Conservation (phyloP, 306 rosid species). For the Arachis hypogaea region DNA sequence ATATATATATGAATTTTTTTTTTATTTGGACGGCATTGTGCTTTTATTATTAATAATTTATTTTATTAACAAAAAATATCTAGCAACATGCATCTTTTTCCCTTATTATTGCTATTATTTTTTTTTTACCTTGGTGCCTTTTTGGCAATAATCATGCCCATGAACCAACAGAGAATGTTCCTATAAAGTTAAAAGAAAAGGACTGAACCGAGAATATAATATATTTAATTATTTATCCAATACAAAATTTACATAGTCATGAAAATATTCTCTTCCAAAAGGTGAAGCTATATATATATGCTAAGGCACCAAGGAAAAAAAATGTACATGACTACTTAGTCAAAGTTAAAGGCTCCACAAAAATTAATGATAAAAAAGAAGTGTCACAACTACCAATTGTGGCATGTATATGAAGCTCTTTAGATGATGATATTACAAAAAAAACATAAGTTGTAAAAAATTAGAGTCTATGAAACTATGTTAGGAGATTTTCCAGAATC, state of each 20-base stretch:
- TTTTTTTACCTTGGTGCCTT: background rate
- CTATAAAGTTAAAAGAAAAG: conserved; percentile 7
- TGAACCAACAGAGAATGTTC: conserved; percentile 23
- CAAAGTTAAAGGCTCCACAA: conserved; percentile 15
- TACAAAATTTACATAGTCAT: background rate
- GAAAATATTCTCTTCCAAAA: conserved; percentile 20
- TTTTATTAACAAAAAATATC: too few relatives aligned
- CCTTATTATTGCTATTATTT: too few relatives aligned
- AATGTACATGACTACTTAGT: conserved; percentile 19
- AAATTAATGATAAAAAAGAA: background rate
- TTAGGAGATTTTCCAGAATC: conserved; percentile 39
- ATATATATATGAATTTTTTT: too few relatives aligned
- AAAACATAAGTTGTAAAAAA: too few relatives aligned
- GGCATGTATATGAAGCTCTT: conserved; percentile 16
- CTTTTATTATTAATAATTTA: too few relatives aligned
- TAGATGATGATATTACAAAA: too few relatives aligned
- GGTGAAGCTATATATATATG: background rate
- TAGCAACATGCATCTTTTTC: background rate
- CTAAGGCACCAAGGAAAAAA: background rate
- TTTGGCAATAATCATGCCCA: background rate
- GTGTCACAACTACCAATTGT: background rate
- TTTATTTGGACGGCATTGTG: too few relatives aligned
- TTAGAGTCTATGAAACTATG: conserved; percentile 3
- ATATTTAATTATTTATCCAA: background rate
- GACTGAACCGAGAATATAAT: background rate